phyloP scores from a whole-genome alignment of 805 yeast genomes.

The Yamadazyma sp. region DNA sequence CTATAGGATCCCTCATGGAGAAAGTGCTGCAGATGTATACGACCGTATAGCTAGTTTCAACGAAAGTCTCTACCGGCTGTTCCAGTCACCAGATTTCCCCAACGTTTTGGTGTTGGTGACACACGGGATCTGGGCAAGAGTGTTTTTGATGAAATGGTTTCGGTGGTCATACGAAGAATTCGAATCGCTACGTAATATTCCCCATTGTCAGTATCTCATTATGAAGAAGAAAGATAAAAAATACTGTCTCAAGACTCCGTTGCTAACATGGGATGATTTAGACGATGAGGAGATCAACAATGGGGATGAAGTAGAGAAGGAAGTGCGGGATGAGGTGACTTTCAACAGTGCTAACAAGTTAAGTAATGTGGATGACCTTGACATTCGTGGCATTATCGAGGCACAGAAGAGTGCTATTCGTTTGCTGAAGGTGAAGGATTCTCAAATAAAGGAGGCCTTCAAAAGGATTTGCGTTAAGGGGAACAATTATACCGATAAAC shows the following conservation, averaged over 20 bases:
- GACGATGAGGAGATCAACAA: constrained; percentile 42
- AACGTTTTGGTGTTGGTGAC: constrained; percentile 80
- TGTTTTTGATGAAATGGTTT: constrained; percentile 91
- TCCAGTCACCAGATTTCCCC: constrained; percentile 69
- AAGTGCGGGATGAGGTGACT: constrained; percentile 35
- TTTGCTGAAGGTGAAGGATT: constrained; percentile 43
- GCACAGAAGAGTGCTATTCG: constrained; percentile 40
- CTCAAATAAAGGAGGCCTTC: constrained; percentile 41
- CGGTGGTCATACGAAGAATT: constrained; percentile 90
- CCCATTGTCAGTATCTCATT: constrained; percentile 78
- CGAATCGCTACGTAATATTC: constrained; percentile 78
- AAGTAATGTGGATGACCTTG: constrained; percentile 36
- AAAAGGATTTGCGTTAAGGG: constrained; percentile 13
- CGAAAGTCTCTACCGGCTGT: constrained; percentile 82
- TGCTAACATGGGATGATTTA: constrained; percentile 72
- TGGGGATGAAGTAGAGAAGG: constrained; percentile 36
- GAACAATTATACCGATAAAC: constrained; percentile 14
- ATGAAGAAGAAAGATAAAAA: constrained; percentile 62
- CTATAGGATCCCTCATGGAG: constrained; percentile 90
- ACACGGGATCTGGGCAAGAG: constrained; percentile 94
- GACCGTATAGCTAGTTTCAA: constrained; percentile 90
- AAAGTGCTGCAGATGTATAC: constrained; percentile 93
- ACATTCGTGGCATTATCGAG: constrained; percentile 33
- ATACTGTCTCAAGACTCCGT: constrained; percentile 57
- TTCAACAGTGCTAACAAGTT: constrained; percentile 38